Base-by-base conservation (phyloP, 2,329 filamentous ascomycete genomes). In the Stachybotrys echinatus region DNA sequence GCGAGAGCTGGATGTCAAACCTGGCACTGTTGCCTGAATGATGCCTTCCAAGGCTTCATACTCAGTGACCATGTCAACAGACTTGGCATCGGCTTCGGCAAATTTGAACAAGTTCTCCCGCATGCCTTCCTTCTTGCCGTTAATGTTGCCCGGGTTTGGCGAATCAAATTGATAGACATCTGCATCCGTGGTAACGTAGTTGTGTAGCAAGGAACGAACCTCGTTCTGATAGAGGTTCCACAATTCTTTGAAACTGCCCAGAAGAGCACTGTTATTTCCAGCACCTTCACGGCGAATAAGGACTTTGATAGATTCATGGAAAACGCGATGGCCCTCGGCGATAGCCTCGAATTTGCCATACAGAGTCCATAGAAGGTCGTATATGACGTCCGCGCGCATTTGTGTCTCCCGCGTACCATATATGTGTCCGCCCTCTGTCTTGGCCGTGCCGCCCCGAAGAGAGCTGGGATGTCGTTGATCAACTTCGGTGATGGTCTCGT, bases 161-260 rank as follows among this genome's bases (percentile, higher is more conserved):
- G 82, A 69, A 71, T 82, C 62, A 74, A 81, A 77, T 48, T 84
- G 81, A 58, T 84, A 86, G 14, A 86, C 73, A 54, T 95, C 87
- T 22, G 88, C 90, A 64, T 95, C 91, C 2, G 91, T 95, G 1
- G 94, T 95, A 47, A 99, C 83, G 65, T 99, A 97, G 65, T 96
- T 95, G 68, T 97, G 94, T 50, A 99, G 74, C 14, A 99, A 74
- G 5, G 92, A 95, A 40, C 92, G 84, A 57, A 99, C 97, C 76
- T 99, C 94, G 68, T 95, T 97, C 64, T 99, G 94, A 61, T 96
- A 92, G 7, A 99, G 75, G 64, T 96, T 96, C 95, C 95, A 99
- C 39, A 99, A 74, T 70, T 97, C 94, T 62, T 92, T 94, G 70
- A 99, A 99, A 50, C 91, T 91, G 49, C 90, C 85, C 6, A 90